A percentile compares a stretch with the other conserved stretches of the same genome.
phyloP scores from a whole-genome alignment of 2,329 filamentous ascomycete species.

The Sarocladiaceae sp. region DNA sequence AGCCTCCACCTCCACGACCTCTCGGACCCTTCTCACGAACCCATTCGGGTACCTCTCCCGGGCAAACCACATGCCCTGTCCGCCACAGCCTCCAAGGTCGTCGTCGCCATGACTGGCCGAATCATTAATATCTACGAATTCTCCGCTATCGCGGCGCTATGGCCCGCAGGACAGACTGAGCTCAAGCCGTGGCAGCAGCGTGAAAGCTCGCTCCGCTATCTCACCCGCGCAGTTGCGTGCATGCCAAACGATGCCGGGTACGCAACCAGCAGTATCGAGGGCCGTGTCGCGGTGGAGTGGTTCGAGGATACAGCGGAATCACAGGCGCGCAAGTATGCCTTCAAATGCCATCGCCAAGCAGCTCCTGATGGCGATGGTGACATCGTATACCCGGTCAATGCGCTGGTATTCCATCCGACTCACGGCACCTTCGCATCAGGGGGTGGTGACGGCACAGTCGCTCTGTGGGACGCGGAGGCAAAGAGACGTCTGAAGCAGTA shows the following conservation, averaged over 20 bases:
- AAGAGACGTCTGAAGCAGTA: conserved; percentile 89
- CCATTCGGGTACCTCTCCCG: conserved; percentile 65
- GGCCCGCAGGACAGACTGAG: conserved; percentile 36
- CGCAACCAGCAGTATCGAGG: conserved; percentile 87
- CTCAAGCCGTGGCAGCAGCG: conserved; percentile 85
- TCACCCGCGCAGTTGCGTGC: conserved; percentile 86
- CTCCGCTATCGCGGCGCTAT: conserved; percentile 52
- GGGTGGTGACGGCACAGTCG: conserved; percentile 86
- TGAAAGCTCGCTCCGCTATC: conserved; percentile 92
- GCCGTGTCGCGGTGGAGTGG: conserved; percentile 94
- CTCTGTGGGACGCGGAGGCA: conserved; percentile 84
- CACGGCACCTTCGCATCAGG: conserved; percentile 83
- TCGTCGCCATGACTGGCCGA: conserved; percentile 92
- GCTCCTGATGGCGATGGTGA: conserved; percentile 59
- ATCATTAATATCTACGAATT: conserved; percentile 95
- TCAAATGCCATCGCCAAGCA: conserved; percentile 92
- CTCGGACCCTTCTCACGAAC: conserved; percentile 40
- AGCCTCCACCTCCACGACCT: conserved; percentile 80
- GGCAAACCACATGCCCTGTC: conserved; percentile 88
- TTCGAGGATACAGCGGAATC: conserved; percentile 85
- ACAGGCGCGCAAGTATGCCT: conserved; percentile 91
- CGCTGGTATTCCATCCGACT: conserved; percentile 78
- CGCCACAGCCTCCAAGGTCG: conserved; percentile 69
- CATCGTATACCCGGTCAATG: conserved; percentile 86
- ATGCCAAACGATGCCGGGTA: conserved; percentile 97